Evolutionary conservation across 2,329 filamentous ascomycete genomes (phyloP).

Genomic region (Cercospora sp.): DNA sequence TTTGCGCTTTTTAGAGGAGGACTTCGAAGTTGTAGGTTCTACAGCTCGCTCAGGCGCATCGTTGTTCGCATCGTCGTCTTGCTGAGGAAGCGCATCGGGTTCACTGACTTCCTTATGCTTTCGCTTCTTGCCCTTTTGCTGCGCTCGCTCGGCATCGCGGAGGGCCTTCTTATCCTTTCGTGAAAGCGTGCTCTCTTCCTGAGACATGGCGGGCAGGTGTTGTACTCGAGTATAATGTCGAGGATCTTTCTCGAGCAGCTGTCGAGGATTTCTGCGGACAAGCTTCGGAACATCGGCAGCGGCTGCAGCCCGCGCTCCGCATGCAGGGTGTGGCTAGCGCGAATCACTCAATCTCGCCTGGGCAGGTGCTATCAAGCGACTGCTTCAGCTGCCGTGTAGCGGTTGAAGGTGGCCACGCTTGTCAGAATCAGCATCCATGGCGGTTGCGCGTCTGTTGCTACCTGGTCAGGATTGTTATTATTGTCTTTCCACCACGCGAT

Average conservation of each 20-base stretch:
- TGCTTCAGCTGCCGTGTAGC: background rate
- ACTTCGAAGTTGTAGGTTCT: constrained; percentile 18
- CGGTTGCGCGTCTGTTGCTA: background rate
- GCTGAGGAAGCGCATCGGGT: constrained; percentile 21
- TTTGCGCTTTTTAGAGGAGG: constrained; percentile 18
- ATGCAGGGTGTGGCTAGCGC: background rate
- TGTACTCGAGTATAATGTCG: constrained; percentile 56
- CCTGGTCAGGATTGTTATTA: background rate
- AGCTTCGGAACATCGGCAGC: background rate
- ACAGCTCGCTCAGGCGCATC: constrained; percentile 28
- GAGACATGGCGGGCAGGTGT: constrained; percentile 28
- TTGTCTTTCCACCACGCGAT: background rate
- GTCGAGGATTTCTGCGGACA: constrained; percentile 37
- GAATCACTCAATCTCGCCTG: background rate
- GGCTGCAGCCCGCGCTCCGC: background rate
- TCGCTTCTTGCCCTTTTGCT: constrained; percentile 40
- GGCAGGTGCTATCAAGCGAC: background rate
- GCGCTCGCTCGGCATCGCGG: constrained; percentile 38
- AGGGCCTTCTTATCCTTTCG: constrained; percentile 42
- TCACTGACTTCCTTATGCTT: constrained; percentile 34
- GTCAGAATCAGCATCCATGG: background rate
- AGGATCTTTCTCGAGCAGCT: background rate
- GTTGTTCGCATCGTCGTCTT: constrained; percentile 21
- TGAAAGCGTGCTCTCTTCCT: constrained; percentile 30
- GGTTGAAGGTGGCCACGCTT: background rate